Conservation (phyloP, 2,329 filamentous ascomycete species). For the Sarocladium kiliense region DNA sequence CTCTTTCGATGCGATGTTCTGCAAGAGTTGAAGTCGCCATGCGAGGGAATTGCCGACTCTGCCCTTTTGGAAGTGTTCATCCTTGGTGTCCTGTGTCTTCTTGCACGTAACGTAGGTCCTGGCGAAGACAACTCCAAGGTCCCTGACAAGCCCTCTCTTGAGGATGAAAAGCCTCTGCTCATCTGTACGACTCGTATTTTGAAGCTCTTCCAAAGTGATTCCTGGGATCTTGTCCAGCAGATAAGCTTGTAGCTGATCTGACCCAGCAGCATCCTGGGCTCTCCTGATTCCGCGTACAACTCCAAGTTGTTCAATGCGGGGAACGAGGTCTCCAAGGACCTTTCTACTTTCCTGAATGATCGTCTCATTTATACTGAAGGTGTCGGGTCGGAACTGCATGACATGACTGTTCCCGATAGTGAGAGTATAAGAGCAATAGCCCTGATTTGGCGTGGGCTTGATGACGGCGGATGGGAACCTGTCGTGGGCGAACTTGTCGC, state of each 20-base stretch:
- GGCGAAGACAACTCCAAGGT: slow-evolving; percentile 37
- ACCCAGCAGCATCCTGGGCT: not conserved
- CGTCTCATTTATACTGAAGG: slow-evolving; percentile 34
- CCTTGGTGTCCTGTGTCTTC: not conserved
- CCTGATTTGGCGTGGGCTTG: slow-evolving; percentile 33
- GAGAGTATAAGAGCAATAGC: slow-evolving; percentile 49
- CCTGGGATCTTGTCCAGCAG: slow-evolving; percentile 36
- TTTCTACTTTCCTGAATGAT: slow-evolving; percentile 30
- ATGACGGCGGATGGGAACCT: slow-evolving; percentile 26
- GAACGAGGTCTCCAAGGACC: slow-evolving; percentile 36
- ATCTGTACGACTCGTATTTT: not conserved
- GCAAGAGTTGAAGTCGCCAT: slow-evolving; percentile 33
- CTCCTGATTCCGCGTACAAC: not conserved
- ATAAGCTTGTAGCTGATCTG: slow-evolving; percentile 29
- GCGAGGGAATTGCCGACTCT: slow-evolving; percentile 35
- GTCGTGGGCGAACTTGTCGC: slow-evolving; percentile 25
- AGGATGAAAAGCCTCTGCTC: not conserved
- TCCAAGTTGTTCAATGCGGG: slow-evolving; percentile 33
- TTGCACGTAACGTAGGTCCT: slow-evolving; percentile 25
- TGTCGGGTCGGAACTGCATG: slow-evolving; percentile 43
- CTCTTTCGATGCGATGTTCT: slow-evolving; percentile 26
- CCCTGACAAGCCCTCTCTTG: slow-evolving; percentile 25
- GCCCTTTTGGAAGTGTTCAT: slow-evolving; percentile 16
- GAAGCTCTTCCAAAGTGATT: slow-evolving; percentile 24
- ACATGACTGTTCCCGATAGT: slow-evolving; percentile 30